These are phyloP conservation scores for Penicillium verrucosum DNA, from an alignment of 2,329 filamentous ascomycete genomes.

Conservation along the genomic window DNA sequence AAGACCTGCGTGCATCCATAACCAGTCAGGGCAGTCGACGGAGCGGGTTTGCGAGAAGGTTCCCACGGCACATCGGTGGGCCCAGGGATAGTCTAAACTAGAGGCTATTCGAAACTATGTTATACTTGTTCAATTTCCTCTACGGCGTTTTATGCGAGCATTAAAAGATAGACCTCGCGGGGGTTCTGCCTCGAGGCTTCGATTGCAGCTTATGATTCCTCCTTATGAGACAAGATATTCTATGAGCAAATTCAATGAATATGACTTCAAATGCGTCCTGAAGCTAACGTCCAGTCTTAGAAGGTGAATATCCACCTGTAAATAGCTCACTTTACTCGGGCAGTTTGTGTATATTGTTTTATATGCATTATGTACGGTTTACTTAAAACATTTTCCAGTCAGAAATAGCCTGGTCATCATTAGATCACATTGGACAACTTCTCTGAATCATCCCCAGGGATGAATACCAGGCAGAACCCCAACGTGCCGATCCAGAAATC, in stretches of 20 bases:
- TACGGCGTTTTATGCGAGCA: background rate
- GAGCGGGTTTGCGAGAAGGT: slow-evolving; percentile 35
- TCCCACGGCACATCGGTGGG: slow-evolving; percentile 39
- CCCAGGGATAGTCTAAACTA: slow-evolving; percentile 54
- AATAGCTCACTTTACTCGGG: background rate
- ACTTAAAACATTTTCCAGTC: background rate
- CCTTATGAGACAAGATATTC: background rate
- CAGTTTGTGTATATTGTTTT: slow-evolving; percentile 4
- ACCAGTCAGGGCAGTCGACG: slow-evolving; percentile 30
- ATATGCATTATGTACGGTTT: slow-evolving; percentile 1
- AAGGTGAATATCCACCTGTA: background rate
- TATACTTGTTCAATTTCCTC: background rate
- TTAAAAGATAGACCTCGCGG: background rate
- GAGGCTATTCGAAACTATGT: background rate
- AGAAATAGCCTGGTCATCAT: background rate
- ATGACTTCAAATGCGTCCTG: background rate
- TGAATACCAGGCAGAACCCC: background rate
- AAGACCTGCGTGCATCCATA: slow-evolving; percentile 32
- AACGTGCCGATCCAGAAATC: background rate
- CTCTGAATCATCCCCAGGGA: background rate
- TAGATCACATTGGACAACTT: background rate
- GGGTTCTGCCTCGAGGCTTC: background rate
- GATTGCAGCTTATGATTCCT: background rate
- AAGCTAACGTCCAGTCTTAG: background rate
- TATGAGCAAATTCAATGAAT: background rate